Evolutionary conservation across 1,139 yeast genomes (phyloP), one percentile per base, ranked within the genome.

Genomic region (Dujonia santamariae): DNA sequence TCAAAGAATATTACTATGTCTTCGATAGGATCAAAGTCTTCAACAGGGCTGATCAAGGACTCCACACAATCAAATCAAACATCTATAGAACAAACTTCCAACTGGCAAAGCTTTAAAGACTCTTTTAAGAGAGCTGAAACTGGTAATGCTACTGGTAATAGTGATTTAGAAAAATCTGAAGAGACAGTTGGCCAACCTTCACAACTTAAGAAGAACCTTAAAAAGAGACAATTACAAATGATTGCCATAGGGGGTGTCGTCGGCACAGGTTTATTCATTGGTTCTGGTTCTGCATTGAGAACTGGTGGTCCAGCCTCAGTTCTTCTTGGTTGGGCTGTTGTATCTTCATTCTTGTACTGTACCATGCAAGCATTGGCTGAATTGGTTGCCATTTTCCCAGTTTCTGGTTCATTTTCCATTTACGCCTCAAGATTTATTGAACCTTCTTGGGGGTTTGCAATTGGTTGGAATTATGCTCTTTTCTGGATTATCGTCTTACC

Each of bases 391-490:
- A 67, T 77, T 12, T 78, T 72, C 56, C 88, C 90, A 8, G 77
- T 80, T 25, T 68, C 80, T 19, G 88, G 88, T 47, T 80, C 85
- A n/a, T 81, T 82, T 54, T 75, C 78, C 41, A 78, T 80, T 27
- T 79, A 76, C 52, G 73, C 81, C 44, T 71, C 82, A 3, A 66
- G 84, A 43, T 82, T 82, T 45, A 67, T 81, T 23, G 81, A 79
- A 48, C 79, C 83, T 2, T 72, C 86, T 8, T 77, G 84, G 76
- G 88, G 87, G 28, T 85, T 85, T 55, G 80, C 85, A 26, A 74
- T 78, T 64, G 86, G 83, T 31, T 75, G 80, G 75, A 80, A 80
- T 56, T 82, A 80, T 53, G 78, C 80, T 28, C 55, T 80, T 40
- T 80, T 77, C 56, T 82, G 87, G 88, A 67, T 80, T 14, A 71